Base-by-base conservation (phyloP, 192 early-diverging fungal species). In the Linnemannia exigua region DNA sequence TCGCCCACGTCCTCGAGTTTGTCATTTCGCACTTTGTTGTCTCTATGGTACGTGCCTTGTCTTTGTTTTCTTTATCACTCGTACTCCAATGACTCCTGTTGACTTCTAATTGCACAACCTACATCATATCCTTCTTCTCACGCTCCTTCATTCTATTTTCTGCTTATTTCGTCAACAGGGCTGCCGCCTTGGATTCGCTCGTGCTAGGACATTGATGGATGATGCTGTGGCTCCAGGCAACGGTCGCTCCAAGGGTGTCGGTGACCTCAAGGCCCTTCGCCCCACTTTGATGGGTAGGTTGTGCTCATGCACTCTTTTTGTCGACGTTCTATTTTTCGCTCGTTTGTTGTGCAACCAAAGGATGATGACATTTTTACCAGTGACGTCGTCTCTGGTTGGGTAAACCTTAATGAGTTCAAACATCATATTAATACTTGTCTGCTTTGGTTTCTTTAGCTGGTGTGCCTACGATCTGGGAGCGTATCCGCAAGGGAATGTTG, bases 401-500 rank as follows among this genome's bases (percentile, higher is more conserved):
- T 46, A 36, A 78, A 41, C 50, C 11, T 70, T 38, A 47, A 38
- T 33, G 28, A 17, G 31, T 20, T 54, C 22, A 20, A 28, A 48
- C 25, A 71, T 66, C 38, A n/a, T n/a, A n/a, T n/a, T 51, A 1
- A 28, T 54, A 67, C 31, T 48, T 31, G 25, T 46, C 36, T 31
- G 72, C 16, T 50, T 12, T 14, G 3, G 5, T 33, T 46, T 47
- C 7, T 37, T 38, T 52, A 85, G 89, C 89, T 44, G 95, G 95
- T 51, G 95, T 95, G 3, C 95, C 95, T 9, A 91, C 92, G 31
- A 93, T 95, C 50, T 95, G 94, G 95, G 95, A 96, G 74, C 89
- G 89, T 22, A 96, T 96, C 80, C 91, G 94, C 52, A 96, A 96
- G 84, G 91, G 90, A 2, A 91, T 96, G 35, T 38, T 92, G 19